Evolutionary conservation across 768 basidiomycete genomes (phyloP).

Genomic region (Boletus coccyginus): DNA sequence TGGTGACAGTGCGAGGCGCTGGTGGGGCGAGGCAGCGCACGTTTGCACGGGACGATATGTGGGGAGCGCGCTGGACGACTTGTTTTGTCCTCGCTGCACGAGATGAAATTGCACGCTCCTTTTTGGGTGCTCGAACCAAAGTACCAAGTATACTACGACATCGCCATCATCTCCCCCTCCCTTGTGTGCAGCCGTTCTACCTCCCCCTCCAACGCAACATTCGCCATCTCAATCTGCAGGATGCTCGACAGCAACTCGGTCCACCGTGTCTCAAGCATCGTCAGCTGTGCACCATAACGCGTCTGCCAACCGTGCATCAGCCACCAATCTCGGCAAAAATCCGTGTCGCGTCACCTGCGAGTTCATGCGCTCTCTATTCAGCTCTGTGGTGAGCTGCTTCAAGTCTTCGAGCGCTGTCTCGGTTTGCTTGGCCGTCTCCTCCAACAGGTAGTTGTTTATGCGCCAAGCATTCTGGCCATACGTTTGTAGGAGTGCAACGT

Average conservation of each 20-base stretch:
- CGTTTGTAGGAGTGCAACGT: constrained; percentile 76
- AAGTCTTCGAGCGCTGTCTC: constrained; percentile 76
- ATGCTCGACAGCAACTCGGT: constrained; percentile 89
- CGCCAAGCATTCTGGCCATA: constrained; percentile 92
- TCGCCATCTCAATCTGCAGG: constrained; percentile 94
- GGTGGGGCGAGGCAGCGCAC: constrained; percentile 4
- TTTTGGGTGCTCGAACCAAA: constrained; percentile 17
- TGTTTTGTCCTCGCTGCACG: constrained; percentile 10
- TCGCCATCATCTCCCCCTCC: constrained; percentile 52
- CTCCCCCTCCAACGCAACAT: constrained; percentile 82
- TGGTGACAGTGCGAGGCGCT: neutral
- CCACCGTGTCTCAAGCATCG: constrained; percentile 83
- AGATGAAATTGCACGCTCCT: constrained; percentile 22
- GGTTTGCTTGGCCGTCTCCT: constrained; percentile 67
- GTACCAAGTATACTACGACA: neutral
- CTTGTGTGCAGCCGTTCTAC: constrained; percentile 56
- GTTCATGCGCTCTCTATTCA: constrained; percentile 90
- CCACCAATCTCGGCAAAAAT: neutral
- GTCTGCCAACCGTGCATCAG: constrained; percentile 46
- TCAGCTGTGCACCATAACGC: constrained; percentile 74
- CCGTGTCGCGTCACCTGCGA: constrained; percentile 52
- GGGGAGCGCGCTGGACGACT: neutral
- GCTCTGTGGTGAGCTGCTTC: constrained; percentile 73
- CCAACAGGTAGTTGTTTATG: constrained; percentile 85
- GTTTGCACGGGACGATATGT: neutral